phyloP scores from a whole-genome alignment of 352 stramenopile genomes.

The Globisporangium yorkense region DNA sequence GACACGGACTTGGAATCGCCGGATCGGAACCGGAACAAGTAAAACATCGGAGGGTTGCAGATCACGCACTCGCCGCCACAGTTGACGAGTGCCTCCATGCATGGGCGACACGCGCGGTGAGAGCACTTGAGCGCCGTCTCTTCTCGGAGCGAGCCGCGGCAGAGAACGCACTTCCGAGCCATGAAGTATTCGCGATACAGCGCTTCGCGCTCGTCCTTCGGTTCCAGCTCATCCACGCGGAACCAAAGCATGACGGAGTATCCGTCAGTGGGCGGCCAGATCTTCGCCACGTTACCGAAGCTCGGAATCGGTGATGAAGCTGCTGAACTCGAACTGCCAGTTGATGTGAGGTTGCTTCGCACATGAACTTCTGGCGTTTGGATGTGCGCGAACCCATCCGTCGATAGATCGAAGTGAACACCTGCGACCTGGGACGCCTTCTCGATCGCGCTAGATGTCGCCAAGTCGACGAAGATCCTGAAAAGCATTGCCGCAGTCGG shows the following conservation, averaged over 20 bases:
- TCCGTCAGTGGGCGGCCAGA: conserved; percentile 57
- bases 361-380: conserved; percentile 58
- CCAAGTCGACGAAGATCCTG: conserved; percentile 9
- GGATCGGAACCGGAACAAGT: conserved; percentile 65
- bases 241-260: conserved; percentile 67
- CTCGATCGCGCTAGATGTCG: background rate
- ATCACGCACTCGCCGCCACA: conserved; percentile 58
- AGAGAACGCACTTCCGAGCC: conserved; percentile 55
- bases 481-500: conserved; percentile 3
- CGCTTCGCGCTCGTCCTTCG: conserved; percentile 56
- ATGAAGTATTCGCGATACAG: conserved; percentile 56
- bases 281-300: conserved; percentile 33
- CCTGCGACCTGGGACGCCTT: background rate
- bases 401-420: conserved; percentile 44
- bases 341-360: conserved; percentile 12
- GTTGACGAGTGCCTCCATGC: conserved; percentile 45
- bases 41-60: conserved; percentile 72
- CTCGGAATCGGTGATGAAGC: conserved; percentile 21
- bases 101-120: conserved; percentile 48
- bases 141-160: conserved; percentile 32
- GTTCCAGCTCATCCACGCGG: conserved; percentile 46
- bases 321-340: conserved; percentile 7
- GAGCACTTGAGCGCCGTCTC: conserved; percentile 65
- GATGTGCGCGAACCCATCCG: conserved; percentile 56
- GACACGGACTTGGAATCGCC: conserved; percentile 61